These are phyloP conservation scores for Papiliotrema fonsecae DNA, from an alignment of 1,284 basidiomycete species.

Conservation along the genomic window DNA sequence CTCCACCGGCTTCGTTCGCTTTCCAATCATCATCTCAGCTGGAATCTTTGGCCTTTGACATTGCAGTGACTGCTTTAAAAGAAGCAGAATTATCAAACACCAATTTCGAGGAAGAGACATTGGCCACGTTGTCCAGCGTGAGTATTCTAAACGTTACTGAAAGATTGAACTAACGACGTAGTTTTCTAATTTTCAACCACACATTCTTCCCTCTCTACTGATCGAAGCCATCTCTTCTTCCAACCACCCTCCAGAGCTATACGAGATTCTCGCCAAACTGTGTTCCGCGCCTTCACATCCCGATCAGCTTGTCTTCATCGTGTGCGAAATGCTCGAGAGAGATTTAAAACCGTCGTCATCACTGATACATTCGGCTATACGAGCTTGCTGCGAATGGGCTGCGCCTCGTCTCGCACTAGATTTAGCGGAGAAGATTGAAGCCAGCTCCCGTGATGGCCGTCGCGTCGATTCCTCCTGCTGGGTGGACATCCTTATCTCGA, in stretches of 20 bases:
- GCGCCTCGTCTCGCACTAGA: constrained; percentile 33
- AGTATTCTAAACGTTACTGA: not conserved
- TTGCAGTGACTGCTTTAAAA: not conserved
- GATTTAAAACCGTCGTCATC: constrained; percentile 12
- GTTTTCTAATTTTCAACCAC: constrained; percentile 15
- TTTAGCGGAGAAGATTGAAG: constrained; percentile 20
- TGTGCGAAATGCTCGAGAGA: constrained; percentile 30
- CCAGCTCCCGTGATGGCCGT: constrained; percentile 6
- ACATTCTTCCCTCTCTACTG: constrained; percentile 30
- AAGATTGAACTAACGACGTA: not conserved
- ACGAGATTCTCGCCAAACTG: constrained; percentile 17
- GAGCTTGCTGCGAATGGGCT: constrained; percentile 25
- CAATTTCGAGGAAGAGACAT: not conserved
- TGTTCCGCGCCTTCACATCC: constrained; percentile 14
- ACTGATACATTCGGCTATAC: constrained; percentile 10
- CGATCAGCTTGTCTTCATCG: constrained; percentile 27
- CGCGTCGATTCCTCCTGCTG: constrained; percentile 16
- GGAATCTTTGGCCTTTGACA: not conserved
- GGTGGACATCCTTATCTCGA: constrained; percentile 33
- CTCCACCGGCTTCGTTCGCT: too few relatives aligned
- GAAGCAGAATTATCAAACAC: not conserved
- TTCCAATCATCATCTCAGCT: too few relatives aligned
- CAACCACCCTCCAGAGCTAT: constrained; percentile 12
- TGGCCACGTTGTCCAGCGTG: not conserved
- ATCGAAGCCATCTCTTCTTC: constrained; percentile 9